phyloP scores from a whole-genome alignment of 345 rosid species.

The Garcia nutans region DNA sequence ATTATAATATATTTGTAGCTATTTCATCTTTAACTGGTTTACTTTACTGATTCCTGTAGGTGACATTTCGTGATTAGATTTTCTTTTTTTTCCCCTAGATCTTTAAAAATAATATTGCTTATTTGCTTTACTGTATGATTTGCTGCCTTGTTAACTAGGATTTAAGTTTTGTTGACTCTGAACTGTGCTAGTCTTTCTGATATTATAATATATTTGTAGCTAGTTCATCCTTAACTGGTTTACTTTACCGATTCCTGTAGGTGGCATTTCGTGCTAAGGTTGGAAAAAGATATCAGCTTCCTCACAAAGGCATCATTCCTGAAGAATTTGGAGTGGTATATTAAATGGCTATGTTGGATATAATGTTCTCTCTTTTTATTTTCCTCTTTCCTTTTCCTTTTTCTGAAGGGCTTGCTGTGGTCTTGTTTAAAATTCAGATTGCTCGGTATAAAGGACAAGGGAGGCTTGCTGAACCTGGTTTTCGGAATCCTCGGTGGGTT shows the following conservation, averaged over 20 bases:
- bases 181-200: not conserved
- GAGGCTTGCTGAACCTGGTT: constrained; percentile 91
- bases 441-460: constrained; percentile 97
- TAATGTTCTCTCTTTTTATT: not conserved
- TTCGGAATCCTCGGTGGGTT: constrained; percentile 87
- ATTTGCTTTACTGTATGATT: not conserved
- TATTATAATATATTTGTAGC: not conserved
- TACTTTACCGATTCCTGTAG: constrained; percentile 32
- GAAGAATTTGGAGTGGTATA: constrained; percentile 97
- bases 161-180: not conserved
- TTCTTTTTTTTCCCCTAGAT: not conserved
- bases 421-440: constrained; percentile 44
- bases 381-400: not conserved
- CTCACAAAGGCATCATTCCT: constrained; percentile 90
- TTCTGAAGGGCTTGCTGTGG: constrained; percentile 9
- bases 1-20: not conserved
- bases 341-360: constrained; percentile 8
- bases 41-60: constrained; percentile 39
- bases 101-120: not conserved
- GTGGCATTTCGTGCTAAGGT: constrained; percentile 95
- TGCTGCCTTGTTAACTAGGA: not conserved
- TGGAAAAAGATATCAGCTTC: constrained; percentile 87
- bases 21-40: constrained; percentile 3
- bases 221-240: constrained; percentile 4
- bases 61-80: constrained; percentile 95